Evolutionary conservation across 2,329 filamentous ascomycete species (phyloP), one percentile per base, ranked within the genome.

Genomic region (Dryadomyces sulphureus): DNA sequence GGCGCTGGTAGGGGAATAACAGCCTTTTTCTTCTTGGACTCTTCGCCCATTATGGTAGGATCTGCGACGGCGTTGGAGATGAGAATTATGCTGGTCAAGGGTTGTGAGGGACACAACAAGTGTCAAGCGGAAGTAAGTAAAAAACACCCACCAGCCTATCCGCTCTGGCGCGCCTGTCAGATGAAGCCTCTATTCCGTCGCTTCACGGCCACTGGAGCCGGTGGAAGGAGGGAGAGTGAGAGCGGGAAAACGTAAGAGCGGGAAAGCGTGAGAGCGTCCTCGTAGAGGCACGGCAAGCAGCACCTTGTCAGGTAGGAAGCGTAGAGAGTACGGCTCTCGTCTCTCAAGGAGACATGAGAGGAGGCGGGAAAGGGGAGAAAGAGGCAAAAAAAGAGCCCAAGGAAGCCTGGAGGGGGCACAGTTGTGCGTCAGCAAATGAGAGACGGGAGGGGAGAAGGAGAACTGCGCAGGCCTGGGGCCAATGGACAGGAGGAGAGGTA

Each of bases 1-100:
- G 84, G 84, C 57, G 81, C 81, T 59, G 84, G 84, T 59, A 89
- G 72, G 57, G 83, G 83, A 61, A 77, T 48, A 22, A 51, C 17
- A 20, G 46, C 16, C 39, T 50, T 50, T 38, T 49, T 55, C 58
- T 66, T 74, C 59, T 68, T 74, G 50, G 65, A 66, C 55, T 75
- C 71, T 61, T 67, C 63, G 48, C 54, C 54, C 54, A 55, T n/a
- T n/a, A n/a, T 55, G 45, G 53, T 53, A 48, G 35, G 8, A 16
- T 20, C 14, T 19, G 34, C 16, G 4, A 19, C 14, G 30, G 30
- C 8, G 27, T 32, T 32, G 27, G 27, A 9, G 16, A 32, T 32
- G 36, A 20, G 17, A 38, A 20, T n/a, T n/a, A n/a, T n/a, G n/a
- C n/a, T n/a, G n/a, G n/a, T n/a, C n/a, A n/a, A 36, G 30, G n/a